Conservation (phyloP, 176 grass and related monocot genomes). For the Phoenix roebelenii region DNA sequence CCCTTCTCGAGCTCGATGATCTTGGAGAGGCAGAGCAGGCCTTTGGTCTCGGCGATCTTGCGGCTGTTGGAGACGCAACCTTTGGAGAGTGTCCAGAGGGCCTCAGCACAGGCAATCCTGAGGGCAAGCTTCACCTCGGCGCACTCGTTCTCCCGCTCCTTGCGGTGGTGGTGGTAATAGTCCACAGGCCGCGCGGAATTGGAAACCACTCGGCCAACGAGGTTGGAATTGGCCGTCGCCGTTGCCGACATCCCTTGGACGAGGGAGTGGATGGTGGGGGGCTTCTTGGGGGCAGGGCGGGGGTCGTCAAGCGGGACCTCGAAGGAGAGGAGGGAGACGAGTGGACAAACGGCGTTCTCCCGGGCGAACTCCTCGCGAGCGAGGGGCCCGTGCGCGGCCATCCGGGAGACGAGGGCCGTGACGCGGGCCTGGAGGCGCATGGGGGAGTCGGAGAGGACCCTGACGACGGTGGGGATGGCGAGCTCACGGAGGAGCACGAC, state of each 20-base stretch:
- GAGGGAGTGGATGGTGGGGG: conserved; percentile 17
- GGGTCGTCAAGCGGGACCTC: conserved; percentile 12
- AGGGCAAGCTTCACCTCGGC: conserved; percentile 15
- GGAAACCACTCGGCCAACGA: not conserved
- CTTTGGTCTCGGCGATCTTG: conserved; percentile 21
- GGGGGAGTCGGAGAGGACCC: conserved; percentile 12
- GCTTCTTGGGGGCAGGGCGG: not conserved
- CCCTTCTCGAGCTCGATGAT: conserved; percentile 11
- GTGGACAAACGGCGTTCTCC: conserved; percentile 13
- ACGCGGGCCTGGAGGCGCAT: conserved; percentile 11
- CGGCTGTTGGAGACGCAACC: conserved; percentile 8
- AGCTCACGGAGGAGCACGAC: not conserved
- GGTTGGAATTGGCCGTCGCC: no score
- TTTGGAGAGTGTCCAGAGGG: conserved; percentile 19
- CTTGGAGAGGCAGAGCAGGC: conserved; percentile 16
- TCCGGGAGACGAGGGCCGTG: not conserved
- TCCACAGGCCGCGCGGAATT: not conserved
- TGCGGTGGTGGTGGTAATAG: conserved; percentile 3
- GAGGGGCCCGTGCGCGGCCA: conserved; percentile 6
- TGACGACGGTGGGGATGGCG: conserved; percentile 5
- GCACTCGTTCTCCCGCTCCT: conserved; percentile 20
- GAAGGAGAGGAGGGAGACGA: conserved; percentile 17
- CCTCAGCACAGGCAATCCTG: conserved; percentile 16
- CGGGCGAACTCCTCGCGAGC: conserved; percentile 17
- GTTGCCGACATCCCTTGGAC: not conserved